Evolutionary conservation across 148 eudicot species (phyloP).

Genomic region (Amaranthus cruentus): DNA sequence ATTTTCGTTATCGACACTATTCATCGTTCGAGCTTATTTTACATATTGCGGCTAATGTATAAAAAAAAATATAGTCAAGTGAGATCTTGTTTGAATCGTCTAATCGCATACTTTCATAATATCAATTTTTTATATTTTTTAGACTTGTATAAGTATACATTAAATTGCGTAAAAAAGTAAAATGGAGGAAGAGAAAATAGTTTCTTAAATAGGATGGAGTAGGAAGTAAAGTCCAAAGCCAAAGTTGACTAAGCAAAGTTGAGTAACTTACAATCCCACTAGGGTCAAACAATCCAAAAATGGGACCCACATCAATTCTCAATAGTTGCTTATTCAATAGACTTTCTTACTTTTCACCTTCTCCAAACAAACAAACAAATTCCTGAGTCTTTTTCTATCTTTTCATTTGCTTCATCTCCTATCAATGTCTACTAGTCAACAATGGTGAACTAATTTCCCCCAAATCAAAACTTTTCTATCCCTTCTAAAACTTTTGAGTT

Average conservation of each 20-base stretch:
- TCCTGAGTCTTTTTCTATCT: neutral
- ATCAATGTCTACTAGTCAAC: constrained; percentile 11
- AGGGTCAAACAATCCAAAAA: neutral
- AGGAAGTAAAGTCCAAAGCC: too few species aligned
- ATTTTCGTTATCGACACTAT: too few species aligned
- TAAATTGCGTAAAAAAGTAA: neutral
- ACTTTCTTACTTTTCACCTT: neutral
- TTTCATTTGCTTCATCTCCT: neutral
- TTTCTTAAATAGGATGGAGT: too few species aligned
- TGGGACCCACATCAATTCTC: neutral
- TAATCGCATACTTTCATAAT: too few species aligned
- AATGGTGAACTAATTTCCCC: neutral
- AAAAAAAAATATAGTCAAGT: too few species aligned
- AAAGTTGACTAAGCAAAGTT: neutral
- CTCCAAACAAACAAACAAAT: too few species aligned
- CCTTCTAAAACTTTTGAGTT: neutral
- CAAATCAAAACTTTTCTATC: neutral
- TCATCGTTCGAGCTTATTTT: too few species aligned
- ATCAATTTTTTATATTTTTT: too few species aligned
- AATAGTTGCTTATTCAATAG: neutral
- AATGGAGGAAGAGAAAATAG: too few species aligned
- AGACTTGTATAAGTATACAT: neutral
- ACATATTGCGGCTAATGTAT: too few species aligned
- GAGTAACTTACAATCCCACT: neutral
- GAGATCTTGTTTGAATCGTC: too few species aligned